These are phyloP conservation scores for Macadamia tetraphylla DNA, from an alignment of 164 flowering plant species.

Conservation along the genomic window DNA sequence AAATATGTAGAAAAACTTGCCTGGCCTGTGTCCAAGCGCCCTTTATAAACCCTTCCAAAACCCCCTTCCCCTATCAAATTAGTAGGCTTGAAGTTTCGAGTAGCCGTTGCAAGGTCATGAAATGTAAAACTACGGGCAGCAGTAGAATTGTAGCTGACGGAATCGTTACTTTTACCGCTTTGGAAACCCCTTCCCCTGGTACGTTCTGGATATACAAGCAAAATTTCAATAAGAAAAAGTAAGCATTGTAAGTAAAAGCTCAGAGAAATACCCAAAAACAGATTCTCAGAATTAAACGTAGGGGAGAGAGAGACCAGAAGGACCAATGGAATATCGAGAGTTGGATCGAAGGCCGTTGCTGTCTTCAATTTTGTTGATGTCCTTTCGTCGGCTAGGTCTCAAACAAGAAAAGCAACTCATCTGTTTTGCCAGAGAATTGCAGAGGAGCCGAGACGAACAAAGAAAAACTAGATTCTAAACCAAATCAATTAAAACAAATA, in stretches of 20 bases:
- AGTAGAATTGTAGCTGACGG: not conserved
- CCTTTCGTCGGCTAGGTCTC: slow-evolving; percentile 17
- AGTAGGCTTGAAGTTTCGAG: slow-evolving; percentile 47
- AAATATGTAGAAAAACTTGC: slow-evolving; percentile 26
- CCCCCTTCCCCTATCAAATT: slow-evolving; percentile 89
- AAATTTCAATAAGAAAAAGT: not conserved
- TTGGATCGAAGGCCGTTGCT: slow-evolving; percentile 5
- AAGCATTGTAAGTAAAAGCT: not conserved
- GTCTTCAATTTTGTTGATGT: slow-evolving; percentile 17
- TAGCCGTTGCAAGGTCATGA: slow-evolving; percentile 60
- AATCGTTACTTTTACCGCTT: slow-evolving; percentile 3
- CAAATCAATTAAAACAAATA: not conserved
- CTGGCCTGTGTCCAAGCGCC: slow-evolving; percentile 54
- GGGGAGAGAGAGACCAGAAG: slow-evolving; percentile 2
- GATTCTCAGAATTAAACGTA: not conserved
- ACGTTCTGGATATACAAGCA: slow-evolving; percentile 17
- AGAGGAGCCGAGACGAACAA: not conserved
- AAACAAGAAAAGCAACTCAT: slow-evolving; percentile 32
- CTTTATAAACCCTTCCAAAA: slow-evolving; percentile 80
- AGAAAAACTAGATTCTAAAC: not conserved
- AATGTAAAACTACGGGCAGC: slow-evolving; percentile 60
- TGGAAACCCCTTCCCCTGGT: not conserved
- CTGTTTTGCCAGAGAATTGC: not conserved
- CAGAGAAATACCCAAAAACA: not conserved
- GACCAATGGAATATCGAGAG: slow-evolving; percentile 11